Evolutionary conservation across 2,329 filamentous ascomycete species (phyloP).

Genomic region (Ophiostoma angusticollis): DNA sequence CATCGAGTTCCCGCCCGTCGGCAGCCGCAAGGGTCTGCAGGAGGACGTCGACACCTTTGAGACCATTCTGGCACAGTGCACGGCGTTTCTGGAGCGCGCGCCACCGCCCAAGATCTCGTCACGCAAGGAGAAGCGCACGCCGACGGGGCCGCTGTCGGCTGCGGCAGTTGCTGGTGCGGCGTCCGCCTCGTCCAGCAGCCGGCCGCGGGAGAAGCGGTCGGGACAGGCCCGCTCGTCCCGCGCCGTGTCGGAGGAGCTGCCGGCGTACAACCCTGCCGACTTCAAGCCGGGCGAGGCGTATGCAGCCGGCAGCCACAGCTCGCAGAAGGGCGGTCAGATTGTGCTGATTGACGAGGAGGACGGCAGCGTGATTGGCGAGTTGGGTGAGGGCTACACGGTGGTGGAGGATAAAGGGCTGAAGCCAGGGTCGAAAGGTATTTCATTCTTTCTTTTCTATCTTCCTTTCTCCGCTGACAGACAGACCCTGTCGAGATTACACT

Average conservation of each 20-base stretch:
- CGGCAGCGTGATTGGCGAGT: slow-evolving; percentile 83
- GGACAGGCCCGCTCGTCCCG: no score
- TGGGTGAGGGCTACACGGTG: slow-evolving; percentile 14
- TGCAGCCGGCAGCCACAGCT: slow-evolving; percentile 47
- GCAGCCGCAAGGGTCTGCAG: slow-evolving; percentile 60
- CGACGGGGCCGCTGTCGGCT: slow-evolving; percentile 4
- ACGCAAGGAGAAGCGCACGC: slow-evolving; percentile 14
- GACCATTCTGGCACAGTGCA: slow-evolving; percentile 89
- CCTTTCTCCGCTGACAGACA: slow-evolving; percentile 19
- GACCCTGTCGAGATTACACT: slow-evolving; percentile 72
- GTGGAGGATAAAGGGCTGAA: slow-evolving; percentile 64
- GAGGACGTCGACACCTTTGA: slow-evolving; percentile 93
- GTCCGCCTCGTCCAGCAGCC: neutral
- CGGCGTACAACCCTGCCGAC: slow-evolving; percentile 66
- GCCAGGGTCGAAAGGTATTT: slow-evolving; percentile 77
- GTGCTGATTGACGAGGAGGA: slow-evolving; percentile 93
- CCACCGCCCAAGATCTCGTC: slow-evolving; percentile 40
- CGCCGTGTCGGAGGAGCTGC: slow-evolving; percentile 33
- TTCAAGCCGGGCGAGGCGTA: slow-evolving; percentile 74
- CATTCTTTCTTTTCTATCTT: neutral
- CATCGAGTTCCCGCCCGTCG: slow-evolving; percentile 73
- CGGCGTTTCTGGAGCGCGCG: slow-evolving; percentile 80
- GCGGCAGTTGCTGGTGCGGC: slow-evolving; percentile 15
- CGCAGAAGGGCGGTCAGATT: slow-evolving; percentile 56
- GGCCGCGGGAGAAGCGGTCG: slow-evolving; percentile 6